Percentiles rank a stretch among this genome's conserved stretches.
phyloP scores from a whole-genome alignment of 768 basidiomycete genomes.

The Phanerochaete sordida region DNA sequence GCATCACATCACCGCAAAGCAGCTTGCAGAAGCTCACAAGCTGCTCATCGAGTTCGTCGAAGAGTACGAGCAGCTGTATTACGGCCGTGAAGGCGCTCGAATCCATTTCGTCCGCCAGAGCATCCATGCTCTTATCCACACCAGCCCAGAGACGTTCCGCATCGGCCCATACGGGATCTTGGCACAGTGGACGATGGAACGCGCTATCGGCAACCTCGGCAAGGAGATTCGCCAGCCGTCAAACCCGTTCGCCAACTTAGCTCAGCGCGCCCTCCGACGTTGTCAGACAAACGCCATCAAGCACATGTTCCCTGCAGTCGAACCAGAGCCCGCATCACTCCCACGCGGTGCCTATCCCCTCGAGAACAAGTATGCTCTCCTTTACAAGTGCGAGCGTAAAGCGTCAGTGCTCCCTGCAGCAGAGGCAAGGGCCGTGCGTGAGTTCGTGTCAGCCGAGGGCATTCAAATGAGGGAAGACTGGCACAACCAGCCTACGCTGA shows the following conservation, averaged over 20 bases:
- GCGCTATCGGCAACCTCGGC: slow-evolving; percentile 22
- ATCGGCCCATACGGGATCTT: slow-evolving; percentile 14
- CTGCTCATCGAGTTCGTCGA: slow-evolving; percentile 24
- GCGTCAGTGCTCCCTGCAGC: not conserved
- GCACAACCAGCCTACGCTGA: no score
- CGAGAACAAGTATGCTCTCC: slow-evolving; percentile 22
- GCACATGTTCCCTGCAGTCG: slow-evolving; percentile 20
- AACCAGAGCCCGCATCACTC: not conserved
- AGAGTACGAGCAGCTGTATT: slow-evolving; percentile 37
- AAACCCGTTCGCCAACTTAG: slow-evolving; percentile 24
- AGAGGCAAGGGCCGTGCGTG: not conserved
- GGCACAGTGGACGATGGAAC: slow-evolving; percentile 24
- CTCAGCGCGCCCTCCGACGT: slow-evolving; percentile 17
- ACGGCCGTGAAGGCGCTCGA: slow-evolving; percentile 19
- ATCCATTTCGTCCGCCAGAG: slow-evolving; percentile 33
- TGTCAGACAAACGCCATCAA: slow-evolving; percentile 25
- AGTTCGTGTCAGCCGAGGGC: no score
- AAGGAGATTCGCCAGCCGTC: slow-evolving; percentile 24
- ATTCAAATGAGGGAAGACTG: no score
- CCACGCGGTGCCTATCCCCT: slow-evolving; percentile 15
- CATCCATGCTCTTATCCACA: slow-evolving; percentile 31
- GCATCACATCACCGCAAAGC: slow-evolving; percentile 1
- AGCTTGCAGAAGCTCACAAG: slow-evolving; percentile 21
- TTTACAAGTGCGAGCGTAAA: slow-evolving; percentile 19
- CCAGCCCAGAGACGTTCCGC: slow-evolving; percentile 20